Percentiles rank a stretch among this genome's conserved stretches.
Evolutionary conservation across 345 rosid species (phyloP).

Genomic region (Melaleuca alternifolia): DNA sequence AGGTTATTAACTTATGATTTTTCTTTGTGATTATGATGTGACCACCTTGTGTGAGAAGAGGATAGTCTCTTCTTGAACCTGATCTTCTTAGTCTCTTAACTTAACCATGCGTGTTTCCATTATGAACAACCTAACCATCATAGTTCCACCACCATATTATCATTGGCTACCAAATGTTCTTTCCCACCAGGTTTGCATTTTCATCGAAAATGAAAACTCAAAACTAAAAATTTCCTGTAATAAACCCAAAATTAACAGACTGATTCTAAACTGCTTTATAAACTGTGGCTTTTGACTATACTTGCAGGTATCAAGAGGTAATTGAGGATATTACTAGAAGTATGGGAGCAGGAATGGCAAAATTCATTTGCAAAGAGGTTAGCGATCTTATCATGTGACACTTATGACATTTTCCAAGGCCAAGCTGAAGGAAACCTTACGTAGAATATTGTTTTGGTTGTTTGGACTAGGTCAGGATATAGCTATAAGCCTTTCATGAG

Average conservation of each 20-base stretch:
- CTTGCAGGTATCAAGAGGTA: conserved; percentile 65
- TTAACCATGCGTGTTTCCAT: neutral
- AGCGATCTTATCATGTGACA: neutral
- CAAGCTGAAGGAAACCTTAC: neutral
- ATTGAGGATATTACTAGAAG: conserved; percentile 66
- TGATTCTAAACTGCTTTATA: too few species aligned
- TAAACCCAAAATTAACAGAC: neutral
- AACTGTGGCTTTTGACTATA: neutral
- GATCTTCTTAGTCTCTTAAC: neutral
- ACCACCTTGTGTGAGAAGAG: neutral
- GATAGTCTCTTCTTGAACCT: neutral
- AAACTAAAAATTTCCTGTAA: neutral
- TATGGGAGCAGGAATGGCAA: conserved; percentile 98
- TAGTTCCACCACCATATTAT: neutral
- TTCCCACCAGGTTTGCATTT: neutral
- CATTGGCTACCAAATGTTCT: neutral
- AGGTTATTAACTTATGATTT: conserved; percentile 22
- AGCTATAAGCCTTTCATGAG: neutral
- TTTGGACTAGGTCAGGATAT: neutral
- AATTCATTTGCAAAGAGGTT: conserved; percentile 86
- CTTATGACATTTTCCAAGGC: neutral
- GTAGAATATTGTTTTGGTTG: neutral
- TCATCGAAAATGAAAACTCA: neutral
- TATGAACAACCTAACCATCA: neutral
- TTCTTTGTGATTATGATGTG: neutral